A percentile compares a stretch with the other conserved stretches of the same genome.
These are phyloP conservation scores for Pulveroboletus frians DNA, from an alignment of 768 basidiomycete species.

Conservation along the genomic window DNA sequence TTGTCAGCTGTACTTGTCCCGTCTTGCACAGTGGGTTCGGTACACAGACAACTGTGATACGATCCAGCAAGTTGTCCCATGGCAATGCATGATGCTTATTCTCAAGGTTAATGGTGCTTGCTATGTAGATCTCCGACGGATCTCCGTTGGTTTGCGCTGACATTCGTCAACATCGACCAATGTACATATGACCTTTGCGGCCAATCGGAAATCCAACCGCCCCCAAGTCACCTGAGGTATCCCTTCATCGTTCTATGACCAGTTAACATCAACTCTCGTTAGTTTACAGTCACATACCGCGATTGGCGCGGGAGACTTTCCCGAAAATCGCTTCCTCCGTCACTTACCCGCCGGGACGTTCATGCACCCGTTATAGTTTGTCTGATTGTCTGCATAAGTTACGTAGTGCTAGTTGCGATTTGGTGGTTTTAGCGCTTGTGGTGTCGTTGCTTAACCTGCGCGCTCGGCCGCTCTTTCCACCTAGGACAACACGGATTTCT, in stretches of 20 bases:
- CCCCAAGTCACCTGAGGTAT: not conserved
- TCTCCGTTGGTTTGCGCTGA: not conserved
- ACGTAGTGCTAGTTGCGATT: not conserved
- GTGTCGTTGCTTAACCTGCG: conserved; percentile 1
- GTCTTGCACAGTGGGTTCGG: not conserved
- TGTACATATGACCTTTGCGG: not conserved
- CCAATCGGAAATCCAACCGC: not conserved
- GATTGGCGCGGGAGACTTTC: not conserved
- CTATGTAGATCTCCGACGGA: not conserved
- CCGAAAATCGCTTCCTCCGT: not conserved
- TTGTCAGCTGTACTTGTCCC: not conserved
- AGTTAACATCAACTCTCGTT: not conserved
- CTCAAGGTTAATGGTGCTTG: not conserved
- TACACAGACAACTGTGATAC: not conserved
- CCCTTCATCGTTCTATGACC: conserved; percentile 1
- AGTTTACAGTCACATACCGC: not conserved
- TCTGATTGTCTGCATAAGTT: conserved; percentile 3
- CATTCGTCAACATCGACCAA: not conserved
- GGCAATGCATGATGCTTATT: not conserved
- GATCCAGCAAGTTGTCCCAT: not conserved
- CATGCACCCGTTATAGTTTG: not conserved
- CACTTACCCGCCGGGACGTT: not conserved
- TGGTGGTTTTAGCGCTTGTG: conserved; percentile 1
- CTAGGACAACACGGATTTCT: not conserved
- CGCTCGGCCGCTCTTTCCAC: not conserved